Evolutionary conservation across 371 early-diverging fungal species (phyloP).

Genomic region (Mucor piriformis): DNA sequence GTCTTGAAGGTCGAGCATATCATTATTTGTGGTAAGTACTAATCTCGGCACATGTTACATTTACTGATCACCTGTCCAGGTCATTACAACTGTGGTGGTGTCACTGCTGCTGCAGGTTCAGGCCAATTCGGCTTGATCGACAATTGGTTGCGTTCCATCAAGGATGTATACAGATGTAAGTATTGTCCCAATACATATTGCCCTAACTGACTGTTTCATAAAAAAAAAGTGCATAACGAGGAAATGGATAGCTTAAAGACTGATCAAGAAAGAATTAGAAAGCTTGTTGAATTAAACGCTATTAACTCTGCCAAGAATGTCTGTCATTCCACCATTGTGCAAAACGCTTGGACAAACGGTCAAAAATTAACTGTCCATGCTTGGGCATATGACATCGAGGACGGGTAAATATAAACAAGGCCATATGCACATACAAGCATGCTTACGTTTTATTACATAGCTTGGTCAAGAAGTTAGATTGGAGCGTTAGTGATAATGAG

Average conservation of each 20-base stretch:
- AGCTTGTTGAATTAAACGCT: slow-evolving; percentile 78
- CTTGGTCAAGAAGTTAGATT: slow-evolving; percentile 17
- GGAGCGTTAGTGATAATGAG: slow-evolving; percentile 10
- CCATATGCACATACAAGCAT: background rate
- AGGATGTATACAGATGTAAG: slow-evolving; percentile 71
- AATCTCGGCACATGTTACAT: slow-evolving; percentile 4
- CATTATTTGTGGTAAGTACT: slow-evolving; percentile 77
- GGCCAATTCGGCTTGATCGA: slow-evolving; percentile 79
- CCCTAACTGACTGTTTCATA: no score
- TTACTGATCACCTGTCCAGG: slow-evolving; percentile 30
- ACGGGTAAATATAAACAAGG: slow-evolving; percentile 45
- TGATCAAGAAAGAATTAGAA: slow-evolving; percentile 46
- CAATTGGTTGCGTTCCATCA: slow-evolving; percentile 82
- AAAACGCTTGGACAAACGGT: slow-evolving; percentile 82
- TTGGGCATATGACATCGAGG: slow-evolving; percentile 80
- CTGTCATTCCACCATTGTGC: slow-evolving; percentile 74
- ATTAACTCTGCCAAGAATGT: slow-evolving; percentile 75
- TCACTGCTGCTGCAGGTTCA: slow-evolving; percentile 68
- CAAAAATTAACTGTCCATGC: slow-evolving; percentile 82
- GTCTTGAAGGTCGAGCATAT: slow-evolving; percentile 90
- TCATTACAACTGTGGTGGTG: slow-evolving; percentile 91
- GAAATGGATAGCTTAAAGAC: slow-evolving; percentile 52
- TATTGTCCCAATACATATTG: background rate
- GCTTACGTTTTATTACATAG: background rate
- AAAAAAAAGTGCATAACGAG: slow-evolving; percentile 43